Evolutionary conservation across 306 rosid species (phyloP), one percentile per base, ranked within the genome.

Genomic region (Quillaja saponaria): DNA sequence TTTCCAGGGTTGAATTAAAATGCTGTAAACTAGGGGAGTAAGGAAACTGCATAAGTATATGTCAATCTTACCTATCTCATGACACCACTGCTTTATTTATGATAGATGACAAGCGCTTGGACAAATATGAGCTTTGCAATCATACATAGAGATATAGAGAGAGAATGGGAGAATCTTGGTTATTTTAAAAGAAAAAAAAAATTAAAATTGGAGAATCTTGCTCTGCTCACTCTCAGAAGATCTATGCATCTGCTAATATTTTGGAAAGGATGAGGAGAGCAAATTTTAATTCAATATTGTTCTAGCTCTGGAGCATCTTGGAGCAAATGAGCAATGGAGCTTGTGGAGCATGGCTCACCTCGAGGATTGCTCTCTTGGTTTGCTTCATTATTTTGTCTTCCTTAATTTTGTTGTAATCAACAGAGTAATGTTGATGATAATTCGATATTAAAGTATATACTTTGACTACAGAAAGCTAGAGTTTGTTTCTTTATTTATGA

Each of bases 251-350:
- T 87, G 97, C 97, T 94, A 71, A 73, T 70, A 72, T 78, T 76
- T 83, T 87, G 96, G 95, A 94, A 86, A 73, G 99, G 96, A 94
- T 87, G 95, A 64, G 91, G 86, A 80, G 88, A 78, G 65, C 94
- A 80, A 84, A 80, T 81, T 89, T 94, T 82, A 75, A 72, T 88
- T 94, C 90, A 87, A 84, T 81, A 85, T 79, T 80, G 71, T 79
- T 75, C 74, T 80, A 69, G 96, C 99, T 85, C 81, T 86, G 99
- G 99, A 94, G 99, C 99, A 84, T 79, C 84, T 80, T 83, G 99
- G 99, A 94, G 99, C 99, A 86, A 84, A 89, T 92, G 96, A 92
- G 96, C 95, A 76, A 88, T 89, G 99, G 95, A 94, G 95, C 95
- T 89, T 87, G 87, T 81, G 99, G 97, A 89, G 99, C 95, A 87